These are phyloP conservation scores for Euphorbia schlechtendalii DNA, from an alignment of 441 rosid genomes.

Conservation along the genomic window DNA sequence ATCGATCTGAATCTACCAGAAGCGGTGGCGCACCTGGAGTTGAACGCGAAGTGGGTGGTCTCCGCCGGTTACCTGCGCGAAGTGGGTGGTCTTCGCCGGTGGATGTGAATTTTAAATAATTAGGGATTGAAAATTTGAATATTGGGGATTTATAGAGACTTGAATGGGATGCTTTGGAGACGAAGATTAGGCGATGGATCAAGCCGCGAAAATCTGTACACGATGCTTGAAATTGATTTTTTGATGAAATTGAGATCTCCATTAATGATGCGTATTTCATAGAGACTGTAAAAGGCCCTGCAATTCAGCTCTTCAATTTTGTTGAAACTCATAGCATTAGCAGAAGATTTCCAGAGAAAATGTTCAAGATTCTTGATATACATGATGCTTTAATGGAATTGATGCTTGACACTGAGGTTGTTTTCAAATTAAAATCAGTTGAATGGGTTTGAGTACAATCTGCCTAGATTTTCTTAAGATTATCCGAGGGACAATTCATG, in stretches of 20 bases:
- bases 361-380: slow-evolving; percentile 76
- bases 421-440: slow-evolving; percentile 40
- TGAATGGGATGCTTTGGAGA: slow-evolving; percentile 68
- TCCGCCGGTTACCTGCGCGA: slow-evolving; percentile 56
- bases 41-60: slow-evolving; percentile 58
- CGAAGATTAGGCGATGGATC: slow-evolving; percentile 68
- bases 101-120: slow-evolving; percentile 42
- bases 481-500: slow-evolving; percentile 84
- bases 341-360: slow-evolving; percentile 72
- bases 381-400: slow-evolving; percentile 69
- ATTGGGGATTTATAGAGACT: slow-evolving; percentile 74
- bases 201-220: slow-evolving; percentile 53
- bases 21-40: too few relatives aligned
- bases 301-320: slow-evolving; percentile 68
- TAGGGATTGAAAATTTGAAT: slow-evolving; percentile 68
- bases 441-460: slow-evolving; percentile 52
- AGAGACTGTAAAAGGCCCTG: slow-evolving; percentile 45
- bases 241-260: slow-evolving; percentile 31
- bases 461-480: slow-evolving; percentile 61
- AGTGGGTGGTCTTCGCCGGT: slow-evolving; percentile 50
- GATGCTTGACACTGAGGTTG: slow-evolving; percentile 39
- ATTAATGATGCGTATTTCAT: slow-evolving; percentile 43
- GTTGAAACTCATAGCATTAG: slow-evolving; percentile 73
- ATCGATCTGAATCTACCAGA: too few relatives aligned
- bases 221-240: slow-evolving; percentile 46